Base-by-base conservation (phyloP, 352 stramenopile species). In the Chrysophaeum taylorii region DNA sequence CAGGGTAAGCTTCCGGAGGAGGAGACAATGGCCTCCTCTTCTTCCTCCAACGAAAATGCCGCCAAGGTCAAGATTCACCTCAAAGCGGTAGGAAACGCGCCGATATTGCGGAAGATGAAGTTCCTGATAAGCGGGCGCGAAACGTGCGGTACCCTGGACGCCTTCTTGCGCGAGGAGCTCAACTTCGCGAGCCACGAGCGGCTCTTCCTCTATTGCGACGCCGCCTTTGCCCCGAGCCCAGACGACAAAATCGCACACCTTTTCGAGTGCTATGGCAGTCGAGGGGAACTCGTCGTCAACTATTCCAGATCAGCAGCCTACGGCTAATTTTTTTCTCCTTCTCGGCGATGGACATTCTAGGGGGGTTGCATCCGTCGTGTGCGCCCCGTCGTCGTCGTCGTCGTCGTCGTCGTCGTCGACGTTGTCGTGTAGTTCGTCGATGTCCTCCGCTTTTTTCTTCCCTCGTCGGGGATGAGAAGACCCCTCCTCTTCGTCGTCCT, bases 191-290 rank as follows among this genome's bases (percentile, higher is more conserved):
- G 18, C 1, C 23, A 42, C 12, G 31, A 43, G 33, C 57, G 31
- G 12, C 57, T 66, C 36, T 66, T 66, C 27, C 57, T 66, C 33
- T 66, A 66, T 36, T 66, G 57, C 57, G 57, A 66, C 57, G 18
- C 14, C 14, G 57, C 57, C 2, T 66, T 66, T 36, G n/a, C 57
- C 12, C 57, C 57, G 18, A 45, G 31, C 57, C 57, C 57, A 2
- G 27, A 1, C 2, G 57, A 66, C 18, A 31, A 31, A 2, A 16
- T 66, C 31, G 14, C 14, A 9, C 14, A 66, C 57, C 57, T 66
- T 7, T 45, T 45, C 35, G 1, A 2, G 33, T 66, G 57, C 36
- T 66, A 45, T 25, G 57, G 57, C 31, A 9, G 16, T 2, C 14
- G 57, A 31, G 57, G 57, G 33, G 57, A 66, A 36, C 57, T 66